Percentiles rank a stretch among this genome's conserved stretches.
Evolutionary conservation across 371 early-diverging fungal species (phyloP).

Genomic region (Mucor mucedo): DNA sequence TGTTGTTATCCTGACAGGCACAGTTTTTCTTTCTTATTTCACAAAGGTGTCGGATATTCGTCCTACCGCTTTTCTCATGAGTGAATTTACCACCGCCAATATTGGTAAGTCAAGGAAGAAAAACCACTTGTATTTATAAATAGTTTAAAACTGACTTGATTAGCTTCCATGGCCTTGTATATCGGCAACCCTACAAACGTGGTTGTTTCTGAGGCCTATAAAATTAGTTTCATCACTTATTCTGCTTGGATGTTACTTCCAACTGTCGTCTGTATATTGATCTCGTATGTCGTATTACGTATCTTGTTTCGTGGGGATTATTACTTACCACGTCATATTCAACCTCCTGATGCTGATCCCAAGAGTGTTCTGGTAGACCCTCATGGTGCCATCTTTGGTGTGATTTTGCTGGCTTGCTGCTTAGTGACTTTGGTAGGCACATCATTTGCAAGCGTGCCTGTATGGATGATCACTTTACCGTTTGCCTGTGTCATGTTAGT

Average conservation of each 20-base stretch:
- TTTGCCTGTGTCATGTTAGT: conserved; percentile 61
- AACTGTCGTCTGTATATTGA: conserved; percentile 58
- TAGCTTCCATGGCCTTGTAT: conserved; percentile 81
- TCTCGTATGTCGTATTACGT: conserved; percentile 60
- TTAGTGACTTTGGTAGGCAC: conserved; percentile 65
- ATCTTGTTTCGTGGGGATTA: conserved; percentile 49
- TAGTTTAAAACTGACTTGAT: not conserved
- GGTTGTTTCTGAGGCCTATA: conserved; percentile 79
- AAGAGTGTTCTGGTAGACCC: conserved; percentile 59
- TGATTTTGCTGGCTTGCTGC: conserved; percentile 53
- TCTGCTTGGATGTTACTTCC: conserved; percentile 84
- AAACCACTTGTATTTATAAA: not conserved
- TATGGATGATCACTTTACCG: conserved; percentile 75
- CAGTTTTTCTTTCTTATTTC: conserved; percentile 77
- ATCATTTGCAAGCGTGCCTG: conserved; percentile 67
- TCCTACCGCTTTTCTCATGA: conserved; percentile 71
- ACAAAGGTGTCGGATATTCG: conserved; percentile 65
- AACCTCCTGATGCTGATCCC: conserved; percentile 58
- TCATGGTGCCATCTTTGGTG: conserved; percentile 63
- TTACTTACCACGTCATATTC: conserved; percentile 54
- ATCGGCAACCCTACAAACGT: conserved; percentile 90
- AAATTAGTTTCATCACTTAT: conserved; percentile 73
- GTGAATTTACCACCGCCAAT: conserved; percentile 74
- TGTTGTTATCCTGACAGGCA: conserved; percentile 81
- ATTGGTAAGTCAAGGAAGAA: conserved; percentile 43